Percentiles rank a stretch among this genome's conserved stretches.
Conservation (phyloP, 2,329 filamentous ascomycete species). For the Fusarium piperis region DNA sequence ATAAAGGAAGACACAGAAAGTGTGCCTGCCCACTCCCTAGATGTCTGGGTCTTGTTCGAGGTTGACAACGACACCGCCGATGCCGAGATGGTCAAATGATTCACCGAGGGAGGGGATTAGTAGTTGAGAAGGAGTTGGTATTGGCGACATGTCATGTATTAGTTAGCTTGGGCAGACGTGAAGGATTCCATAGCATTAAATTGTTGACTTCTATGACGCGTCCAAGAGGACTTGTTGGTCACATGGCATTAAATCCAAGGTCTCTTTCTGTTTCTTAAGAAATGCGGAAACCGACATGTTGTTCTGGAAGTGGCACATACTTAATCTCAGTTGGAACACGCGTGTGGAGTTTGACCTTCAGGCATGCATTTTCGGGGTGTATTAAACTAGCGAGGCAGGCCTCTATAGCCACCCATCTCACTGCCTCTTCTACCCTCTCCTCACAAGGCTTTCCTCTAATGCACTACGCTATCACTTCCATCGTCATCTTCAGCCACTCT, state of each 20-base stretch:
- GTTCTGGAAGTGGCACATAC: neutral
- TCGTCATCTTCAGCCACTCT: neutral
- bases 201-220: too few species aligned
- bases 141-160: neutral
- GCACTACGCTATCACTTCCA: neutral
- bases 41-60: too few species aligned
- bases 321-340: neutral
- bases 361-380: neutral
- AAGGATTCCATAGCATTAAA: neutral
- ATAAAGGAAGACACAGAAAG: too few species aligned
- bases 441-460: neutral
- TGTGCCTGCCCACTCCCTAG: too few species aligned
- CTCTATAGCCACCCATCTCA: neutral
- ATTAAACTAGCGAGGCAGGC: neutral
- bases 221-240: too few species aligned
- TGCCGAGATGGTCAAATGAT: too few species aligned
- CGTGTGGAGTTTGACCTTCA: neutral
- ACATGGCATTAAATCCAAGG: neutral
- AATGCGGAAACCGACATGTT: neutral
- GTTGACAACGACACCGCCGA: too few species aligned
- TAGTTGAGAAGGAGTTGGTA: neutral
- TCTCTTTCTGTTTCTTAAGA: neutral
- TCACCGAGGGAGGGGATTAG: neutral
- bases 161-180: neutral
- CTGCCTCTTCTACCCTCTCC: neutral